phyloP scores from a whole-genome alignment of 371 early-diverging fungal genomes.

The Mycotypha africana region DNA sequence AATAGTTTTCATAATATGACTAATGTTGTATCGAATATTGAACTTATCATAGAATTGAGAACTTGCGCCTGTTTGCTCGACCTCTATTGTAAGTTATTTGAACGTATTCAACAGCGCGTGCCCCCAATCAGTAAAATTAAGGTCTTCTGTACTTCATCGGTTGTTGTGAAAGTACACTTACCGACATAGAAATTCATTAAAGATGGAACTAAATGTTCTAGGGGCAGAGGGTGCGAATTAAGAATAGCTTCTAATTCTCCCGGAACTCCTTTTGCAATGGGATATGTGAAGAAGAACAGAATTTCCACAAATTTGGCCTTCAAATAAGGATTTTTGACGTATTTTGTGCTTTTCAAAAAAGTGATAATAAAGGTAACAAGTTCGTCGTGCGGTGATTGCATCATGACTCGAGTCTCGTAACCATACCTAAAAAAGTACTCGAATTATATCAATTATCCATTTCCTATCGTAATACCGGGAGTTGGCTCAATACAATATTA shows the following conservation, averaged over 20 bases:
- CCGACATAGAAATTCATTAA: slow-evolving; percentile 89
- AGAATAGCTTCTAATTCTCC: slow-evolving; percentile 68
- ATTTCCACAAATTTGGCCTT: slow-evolving; percentile 93
- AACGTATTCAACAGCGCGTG: no score
- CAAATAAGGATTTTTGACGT: slow-evolving; percentile 91
- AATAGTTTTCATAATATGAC: slow-evolving; percentile 84
- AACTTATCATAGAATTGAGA: slow-evolving; percentile 98
- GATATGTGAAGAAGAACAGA: slow-evolving; percentile 69
- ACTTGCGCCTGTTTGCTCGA: slow-evolving; percentile 90
- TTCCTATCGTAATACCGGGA: not conserved
- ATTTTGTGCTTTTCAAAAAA: slow-evolving; percentile 68
- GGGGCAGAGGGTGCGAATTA: slow-evolving; percentile 67
- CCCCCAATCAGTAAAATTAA: not conserved
- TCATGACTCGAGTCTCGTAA: slow-evolving; percentile 56
- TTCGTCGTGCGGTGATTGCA: slow-evolving; percentile 57
- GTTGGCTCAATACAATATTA: not conserved
- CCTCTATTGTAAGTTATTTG: slow-evolving; percentile 58
- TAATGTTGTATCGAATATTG: slow-evolving; percentile 94
- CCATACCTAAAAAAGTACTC: slow-evolving; percentile 31
- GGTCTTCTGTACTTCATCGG: no score
- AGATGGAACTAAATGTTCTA: slow-evolving; percentile 70
- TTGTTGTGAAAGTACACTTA: slow-evolving; percentile 23
- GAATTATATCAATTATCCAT: not conserved
- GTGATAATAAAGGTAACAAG: slow-evolving; percentile 76
- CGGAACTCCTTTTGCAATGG: slow-evolving; percentile 35